Evolutionary conservation across 192 early-diverging fungal species (phyloP).

Genomic region (Coemansia sp.): DNA sequence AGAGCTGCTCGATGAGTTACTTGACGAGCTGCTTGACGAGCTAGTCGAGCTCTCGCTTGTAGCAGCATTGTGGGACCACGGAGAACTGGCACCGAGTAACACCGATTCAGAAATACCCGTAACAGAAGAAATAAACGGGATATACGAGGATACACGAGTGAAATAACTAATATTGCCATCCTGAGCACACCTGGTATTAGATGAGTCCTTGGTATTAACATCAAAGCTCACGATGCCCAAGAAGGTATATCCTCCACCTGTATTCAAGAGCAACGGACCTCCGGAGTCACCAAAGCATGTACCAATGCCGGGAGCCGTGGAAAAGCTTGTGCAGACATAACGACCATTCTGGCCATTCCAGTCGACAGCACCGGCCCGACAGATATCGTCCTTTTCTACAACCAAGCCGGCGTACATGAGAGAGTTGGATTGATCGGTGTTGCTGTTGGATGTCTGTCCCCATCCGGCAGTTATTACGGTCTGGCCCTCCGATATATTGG

Average conservation of each 20-base stretch:
- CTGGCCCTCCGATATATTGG: conserved; percentile 23
- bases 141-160: conserved; percentile 46
- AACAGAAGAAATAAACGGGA: conserved; percentile 38
- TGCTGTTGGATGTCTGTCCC: conserved; percentile 39
- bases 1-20: no score
- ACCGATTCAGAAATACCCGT: conserved; percentile 29
- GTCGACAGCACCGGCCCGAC: conserved; percentile 22
- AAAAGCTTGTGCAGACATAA: conserved; percentile 49
- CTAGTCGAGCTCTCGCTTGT: not conserved
- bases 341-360: conserved; percentile 43
- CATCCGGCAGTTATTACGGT: conserved; percentile 41
- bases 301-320: conserved; percentile 38
- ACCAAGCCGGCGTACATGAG: conserved; percentile 39
- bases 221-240: conserved; percentile 52
- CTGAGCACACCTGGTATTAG: conserved; percentile 41
- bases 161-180: conserved; percentile 50
- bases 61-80: conserved; percentile 12
- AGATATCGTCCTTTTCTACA: conserved; percentile 28
- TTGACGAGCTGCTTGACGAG: not conserved
- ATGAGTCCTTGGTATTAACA: conserved; percentile 44
- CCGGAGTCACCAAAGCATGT: conserved; percentile 54
- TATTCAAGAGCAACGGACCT: conserved; percentile 40
- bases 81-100: conserved; percentile 18
- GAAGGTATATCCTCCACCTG: conserved; percentile 29
- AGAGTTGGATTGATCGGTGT: conserved; percentile 24